A percentile compares a stretch with the other conserved stretches of the same genome.
These are phyloP conservation scores for Starmerella bombicola DNA, from an alignment of 805 yeast species.

Conservation along the genomic window DNA sequence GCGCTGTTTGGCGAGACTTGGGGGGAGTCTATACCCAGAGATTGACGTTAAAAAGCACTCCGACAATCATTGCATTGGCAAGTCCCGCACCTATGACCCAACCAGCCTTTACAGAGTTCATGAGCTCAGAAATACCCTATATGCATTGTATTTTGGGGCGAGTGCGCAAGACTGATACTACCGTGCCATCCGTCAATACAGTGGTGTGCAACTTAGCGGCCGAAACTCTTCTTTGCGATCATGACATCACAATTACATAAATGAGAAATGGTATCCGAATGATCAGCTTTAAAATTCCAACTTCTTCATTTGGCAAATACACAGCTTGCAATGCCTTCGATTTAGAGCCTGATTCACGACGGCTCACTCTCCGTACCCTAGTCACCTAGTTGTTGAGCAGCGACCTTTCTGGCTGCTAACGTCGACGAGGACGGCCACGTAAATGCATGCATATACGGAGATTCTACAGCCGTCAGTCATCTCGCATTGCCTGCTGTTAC, in stretches of 20 bases:
- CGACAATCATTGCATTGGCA: constrained; percentile 8
- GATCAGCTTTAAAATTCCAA: no score
- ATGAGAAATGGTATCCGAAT: no score
- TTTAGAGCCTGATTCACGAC: no score
- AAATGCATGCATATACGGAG: constrained; percentile 71
- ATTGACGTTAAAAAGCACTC: not conserved
- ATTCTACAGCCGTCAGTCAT: constrained; percentile 66
- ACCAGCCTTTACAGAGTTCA: constrained; percentile 12
- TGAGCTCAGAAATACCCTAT: constrained; percentile 5
- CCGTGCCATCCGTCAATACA: not conserved
- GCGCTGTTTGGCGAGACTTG: constrained; percentile 14
- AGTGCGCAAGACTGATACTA: not conserved
- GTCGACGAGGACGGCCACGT: no score
- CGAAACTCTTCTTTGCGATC: not conserved
- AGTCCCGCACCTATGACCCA: constrained; percentile 15
- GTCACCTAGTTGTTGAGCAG: no score
- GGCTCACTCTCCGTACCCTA: no score
- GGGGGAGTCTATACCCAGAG: constrained; percentile 9
- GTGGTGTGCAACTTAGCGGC: constrained; percentile 2
- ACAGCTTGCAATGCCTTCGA: no score
- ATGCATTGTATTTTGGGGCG: constrained; percentile 13
- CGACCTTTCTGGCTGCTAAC: no score
- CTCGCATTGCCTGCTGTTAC: constrained; percentile 37
- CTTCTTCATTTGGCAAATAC: no score
- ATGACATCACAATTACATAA: not conserved